These are phyloP conservation scores for Lentinula sp. DNA, from an alignment of 768 basidiomycete species.

Conservation along the genomic window DNA sequence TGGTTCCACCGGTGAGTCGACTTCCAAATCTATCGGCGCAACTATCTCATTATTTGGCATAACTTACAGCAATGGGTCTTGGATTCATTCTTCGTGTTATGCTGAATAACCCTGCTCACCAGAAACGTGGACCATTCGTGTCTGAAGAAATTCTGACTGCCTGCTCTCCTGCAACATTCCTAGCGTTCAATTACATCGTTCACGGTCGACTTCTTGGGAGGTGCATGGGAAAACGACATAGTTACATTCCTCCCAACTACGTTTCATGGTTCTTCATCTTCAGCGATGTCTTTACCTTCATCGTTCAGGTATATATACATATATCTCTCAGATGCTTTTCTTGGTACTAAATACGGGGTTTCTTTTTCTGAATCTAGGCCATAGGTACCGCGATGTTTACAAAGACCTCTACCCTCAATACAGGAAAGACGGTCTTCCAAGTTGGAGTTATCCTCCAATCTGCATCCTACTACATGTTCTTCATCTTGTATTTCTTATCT, in stretches of 20 bases:
- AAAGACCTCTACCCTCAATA: not conserved
- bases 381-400: slow-evolving; percentile 16
- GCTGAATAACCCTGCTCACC: not conserved
- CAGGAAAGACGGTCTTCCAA: slow-evolving; percentile 16
- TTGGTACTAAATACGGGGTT: not conserved
- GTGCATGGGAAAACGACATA: slow-evolving; percentile 14
- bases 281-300: slow-evolving; percentile 20
- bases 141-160: slow-evolving; percentile 17
- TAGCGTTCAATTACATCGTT: slow-evolving; percentile 28
- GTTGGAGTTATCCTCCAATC: slow-evolving; percentile 18
- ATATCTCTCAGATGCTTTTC: not conserved
- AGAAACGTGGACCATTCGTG: slow-evolving; percentile 10
- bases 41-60: not conserved
- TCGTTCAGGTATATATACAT: slow-evolving; percentile 18
- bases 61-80: not conserved
- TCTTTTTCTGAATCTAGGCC: slow-evolving; percentile 8
- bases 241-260: slow-evolving; percentile 17
- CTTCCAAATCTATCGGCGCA: not conserved
- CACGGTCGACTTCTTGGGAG: slow-evolving; percentile 19
- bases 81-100: slow-evolving; percentile 15
- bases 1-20: slow-evolving; percentile 15
- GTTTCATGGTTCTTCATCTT: slow-evolving; percentile 18
- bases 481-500: slow-evolving; percentile 9
- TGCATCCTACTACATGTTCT: slow-evolving; percentile 18
- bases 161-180: slow-evolving; percentile 19